Percentiles rank a stretch among this genome's conserved stretches.
Evolutionary conservation across 192 early-diverging fungal genomes (phyloP).

Genomic region (Bifiguratus adelaidae): DNA sequence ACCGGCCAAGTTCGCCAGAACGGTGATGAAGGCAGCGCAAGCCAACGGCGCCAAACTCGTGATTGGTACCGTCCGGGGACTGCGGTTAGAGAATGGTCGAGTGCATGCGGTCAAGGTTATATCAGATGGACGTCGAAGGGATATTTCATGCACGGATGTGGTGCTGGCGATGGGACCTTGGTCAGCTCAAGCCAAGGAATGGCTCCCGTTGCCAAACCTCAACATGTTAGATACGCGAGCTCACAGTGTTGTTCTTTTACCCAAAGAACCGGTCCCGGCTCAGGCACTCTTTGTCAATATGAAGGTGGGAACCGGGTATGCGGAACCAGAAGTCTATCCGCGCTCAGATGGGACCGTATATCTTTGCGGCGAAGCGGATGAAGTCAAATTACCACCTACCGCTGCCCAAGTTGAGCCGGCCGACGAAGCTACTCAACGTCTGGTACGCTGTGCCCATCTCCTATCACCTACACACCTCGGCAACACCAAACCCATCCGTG

Average conservation of each 20-base stretch:
- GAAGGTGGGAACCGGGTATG: slow-evolving; percentile 11
- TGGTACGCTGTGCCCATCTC: slow-evolving; percentile 8
- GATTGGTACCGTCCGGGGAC: slow-evolving; percentile 6
- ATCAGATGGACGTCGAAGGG: slow-evolving; percentile 6
- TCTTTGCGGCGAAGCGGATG: slow-evolving; percentile 23
- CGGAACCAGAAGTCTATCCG: slow-evolving; percentile 34
- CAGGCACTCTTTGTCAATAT: slow-evolving; percentile 23
- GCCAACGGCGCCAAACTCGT: slow-evolving; percentile 16
- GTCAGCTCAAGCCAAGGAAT: slow-evolving; percentile 15
- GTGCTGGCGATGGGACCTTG: slow-evolving; percentile 35
- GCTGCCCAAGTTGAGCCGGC: slow-evolving; percentile 13
- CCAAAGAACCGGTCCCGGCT: slow-evolving; percentile 5
- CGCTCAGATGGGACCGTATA: slow-evolving; percentile 34
- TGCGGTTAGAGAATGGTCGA: slow-evolving; percentile 5
- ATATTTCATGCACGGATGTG: slow-evolving; percentile 7
- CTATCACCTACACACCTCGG: slow-evolving; percentile 16
- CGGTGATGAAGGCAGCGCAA: slow-evolving; percentile 17
- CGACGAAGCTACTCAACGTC: slow-evolving; percentile 4
- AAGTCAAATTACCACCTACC: slow-evolving; percentile 12
- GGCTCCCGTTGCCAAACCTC: slow-evolving; percentile 4
- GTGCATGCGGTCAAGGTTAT: neutral
- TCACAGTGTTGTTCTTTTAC: slow-evolving; percentile 21
- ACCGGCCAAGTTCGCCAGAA: slow-evolving; percentile 21
- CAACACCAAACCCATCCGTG: slow-evolving; percentile 2
- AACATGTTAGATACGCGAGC: slow-evolving; percentile 20